Base-by-base conservation (phyloP, 768 basidiomycete species). In the Arthromyces matolae region DNA sequence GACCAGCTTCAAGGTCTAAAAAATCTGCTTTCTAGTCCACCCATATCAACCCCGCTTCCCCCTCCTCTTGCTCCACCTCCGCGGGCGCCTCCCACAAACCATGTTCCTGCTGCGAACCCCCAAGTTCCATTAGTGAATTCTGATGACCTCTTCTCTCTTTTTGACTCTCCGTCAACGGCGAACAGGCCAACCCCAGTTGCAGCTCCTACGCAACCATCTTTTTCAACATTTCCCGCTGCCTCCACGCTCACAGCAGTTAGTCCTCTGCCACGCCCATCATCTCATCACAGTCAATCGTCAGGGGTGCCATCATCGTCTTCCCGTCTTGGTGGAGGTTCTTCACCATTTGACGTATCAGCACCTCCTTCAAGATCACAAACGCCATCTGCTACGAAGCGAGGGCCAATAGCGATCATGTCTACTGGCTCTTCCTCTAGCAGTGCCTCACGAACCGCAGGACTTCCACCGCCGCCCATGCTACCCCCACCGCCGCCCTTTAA, bases 61-160 rank as follows among this genome's bases (percentile, higher is more conserved):
- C 73, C 78, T 9, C 78, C 72, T 7, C 66, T 72, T 35, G 62
- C 68, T n/a, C 70, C 68, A 37, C 67, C 70, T 8, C 65, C 64
- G 14, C 54, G 43, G 23, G 57, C 64, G 49, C 58, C 55, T 55
- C 22, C 58, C 36, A 23, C 40, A 27, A 39, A 27, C 29, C 19
- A 25, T 32, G n/a, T 44, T 44, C 24, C 47, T 7, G 38, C 23
- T 25, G 16, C 45, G 16, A 41, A 45, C 34, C 43, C 47, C 10
- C 46, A 56, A 22, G n/a, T n/a, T n/a, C n/a, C n/a, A n/a, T n/a
- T n/a, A n/a, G n/a, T n/a, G n/a, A n/a, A n/a, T n/a, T n/a, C n/a
- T n/a, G 54, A 61, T 42, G 61, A 59, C 46, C 63, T 53, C 48
- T 68, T 62, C 47, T 68, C 60, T 16, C 47, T 64, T 42, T 71